Base-by-base conservation (phyloP, 345 rosid genomes). In the Angophora floribunda region DNA sequence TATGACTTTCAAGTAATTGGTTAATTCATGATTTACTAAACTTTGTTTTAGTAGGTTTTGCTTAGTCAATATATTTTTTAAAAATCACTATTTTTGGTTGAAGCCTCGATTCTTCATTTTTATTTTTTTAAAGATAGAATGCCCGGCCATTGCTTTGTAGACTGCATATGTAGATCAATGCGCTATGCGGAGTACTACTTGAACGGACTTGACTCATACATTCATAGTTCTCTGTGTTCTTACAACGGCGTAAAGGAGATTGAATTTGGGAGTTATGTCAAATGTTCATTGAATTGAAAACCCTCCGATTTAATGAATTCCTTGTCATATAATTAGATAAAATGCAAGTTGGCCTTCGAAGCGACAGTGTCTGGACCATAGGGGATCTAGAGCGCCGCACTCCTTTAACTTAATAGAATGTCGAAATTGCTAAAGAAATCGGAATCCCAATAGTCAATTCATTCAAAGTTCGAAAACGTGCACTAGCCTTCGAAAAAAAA, bases 331-430 rank as follows among this genome's bases (percentile, higher is more conserved):
- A 10, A 59, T 59, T 9, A 59, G 65, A 11, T 26, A 5, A 59
- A 59, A 59, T 59, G 30, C 30, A 59, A 59, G n/a, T 59, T 26
- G 30, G 15, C 65, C 6, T 59, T 59, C 3, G 30, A 59, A 59
- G 30, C 4, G 6, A 59, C 11, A 21, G 24, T 28, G 30, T 59
- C 15, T 1, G 0, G 13, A 59, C 1, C 0, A 59, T 59, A 22
- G 11, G 0, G 61, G 28, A 55, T 55, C 28, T 22, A 4, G 13
- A 55, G 51, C 10, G 51, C 10, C 11, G 51, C 11, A 9, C 11
- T 9, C 51, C 51, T 9, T 8, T 9, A 49, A 49, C 10, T 49
- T 11, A 49, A 49, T 7, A 49, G 51, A 49, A 49, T 7, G 51
- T 49, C 11, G 11, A 49, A 49, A 49, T 49, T 1, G 51, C 51